A percentile compares a stretch with the other conserved stretches of the same genome.
These are phyloP conservation scores for Neurospora sp. DNA, from an alignment of 495 filamentous ascomycete genomes.

Conservation along the genomic window DNA sequence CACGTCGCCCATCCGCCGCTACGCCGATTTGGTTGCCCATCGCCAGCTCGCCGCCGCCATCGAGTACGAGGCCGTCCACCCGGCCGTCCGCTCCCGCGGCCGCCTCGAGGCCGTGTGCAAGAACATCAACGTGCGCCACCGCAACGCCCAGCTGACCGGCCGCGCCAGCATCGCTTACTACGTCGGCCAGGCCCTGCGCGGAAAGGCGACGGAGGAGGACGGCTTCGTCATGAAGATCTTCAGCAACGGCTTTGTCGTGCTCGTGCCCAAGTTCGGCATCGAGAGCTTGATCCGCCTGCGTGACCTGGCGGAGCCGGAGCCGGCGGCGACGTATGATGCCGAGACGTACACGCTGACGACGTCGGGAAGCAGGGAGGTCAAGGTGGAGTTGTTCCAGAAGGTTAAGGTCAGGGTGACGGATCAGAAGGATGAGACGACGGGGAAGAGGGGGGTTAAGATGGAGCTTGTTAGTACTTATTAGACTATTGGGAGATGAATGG, in stretches of 20 bases:
- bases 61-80: conserved; percentile 72
- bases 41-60: conserved; percentile 93
- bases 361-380: conserved; percentile 43
- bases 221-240: conserved; percentile 96
- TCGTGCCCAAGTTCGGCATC: conserved; percentile 91
- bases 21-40: conserved; percentile 89
- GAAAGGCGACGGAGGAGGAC: conserved; percentile 71
- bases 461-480: conserved; percentile 40
- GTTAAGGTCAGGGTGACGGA: conserved; percentile 81
- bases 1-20: conserved; percentile 91
- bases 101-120: conserved; percentile 89
- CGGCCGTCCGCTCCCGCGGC: conserved; percentile 62
- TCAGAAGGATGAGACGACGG: conserved; percentile 83
- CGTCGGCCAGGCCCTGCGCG: conserved; percentile 89
- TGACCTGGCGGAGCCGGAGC: conserved; percentile 68
- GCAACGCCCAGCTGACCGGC: conserved; percentile 92
- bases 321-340: conserved; percentile 68
- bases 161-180: conserved; percentile 93
- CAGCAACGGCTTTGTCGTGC: conserved; percentile 90
- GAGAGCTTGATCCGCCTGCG: conserved; percentile 79
- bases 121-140: conserved; percentile 95
- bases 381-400: conserved; percentile 79
- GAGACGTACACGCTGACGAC: conserved; percentile 66
- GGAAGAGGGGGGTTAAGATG: conserved; percentile 81
- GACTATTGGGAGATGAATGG: neutral